Base-by-base conservation (phyloP, 306 rosid genomes). In the Spatholobus suberectus region DNA sequence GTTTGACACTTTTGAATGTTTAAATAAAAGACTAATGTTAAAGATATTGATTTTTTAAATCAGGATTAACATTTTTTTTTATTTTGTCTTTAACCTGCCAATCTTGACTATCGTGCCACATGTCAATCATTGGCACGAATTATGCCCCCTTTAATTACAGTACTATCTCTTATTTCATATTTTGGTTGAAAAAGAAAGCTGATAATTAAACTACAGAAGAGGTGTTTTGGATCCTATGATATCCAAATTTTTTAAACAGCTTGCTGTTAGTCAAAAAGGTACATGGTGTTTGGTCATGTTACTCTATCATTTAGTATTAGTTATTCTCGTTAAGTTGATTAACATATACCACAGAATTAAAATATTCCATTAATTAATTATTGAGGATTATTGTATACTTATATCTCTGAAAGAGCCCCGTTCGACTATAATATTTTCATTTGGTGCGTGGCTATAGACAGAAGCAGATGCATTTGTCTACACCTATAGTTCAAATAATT, bases 81-180 rank as follows among this genome's bases (percentile, higher is more conserved):
- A 40, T 26, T 24, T 77, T 1, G 18, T 73, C 76, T 35, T 77
- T 63, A 72, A 79, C 78, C 52, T 73, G 61, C 29, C 54, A 82
- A 57, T 73, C 51, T 83, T 71, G 85, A 83, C 73, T 43, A 52
- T 75, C 54, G 84, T 34, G 80, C 70, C 85, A 79, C 87, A 83
- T 79, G 85, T 75, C 83, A 83, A 83, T 86, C 62, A 83, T 80
- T 83, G 77, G 79, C 73, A 43, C 68, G 66, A 80, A 55, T 71
- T 67, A 67, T 68, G 59, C 26, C 32, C 62, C 20, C 69, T n/a
- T 46, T 68, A 54, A 76, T 52, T 46, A 35, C 72, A 55, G 40
- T 18, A 18, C 27, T 57, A 27, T 77, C 80, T 78, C 52, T 37
- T 57, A 37, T 82, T 79, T 52, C 14, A 24, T 66, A 73, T 47